Conservation (phyloP, 129 eudicot species). For the Mikania micrantha region DNA sequence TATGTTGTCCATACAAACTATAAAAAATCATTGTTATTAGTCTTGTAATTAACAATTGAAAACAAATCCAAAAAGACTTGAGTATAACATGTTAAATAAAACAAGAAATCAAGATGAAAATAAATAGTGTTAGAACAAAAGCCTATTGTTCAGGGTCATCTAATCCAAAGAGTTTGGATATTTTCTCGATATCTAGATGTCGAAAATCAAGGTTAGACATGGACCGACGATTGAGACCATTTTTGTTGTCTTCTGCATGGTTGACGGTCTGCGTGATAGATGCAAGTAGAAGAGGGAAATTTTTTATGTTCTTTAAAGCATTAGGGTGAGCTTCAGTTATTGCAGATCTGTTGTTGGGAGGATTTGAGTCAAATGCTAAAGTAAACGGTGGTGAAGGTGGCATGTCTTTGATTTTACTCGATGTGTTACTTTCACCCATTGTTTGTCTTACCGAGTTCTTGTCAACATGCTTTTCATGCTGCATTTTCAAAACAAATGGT, state of each 20-base stretch:
- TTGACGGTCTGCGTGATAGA: constrained; percentile 60
- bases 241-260: constrained; percentile 50
- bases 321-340: constrained; percentile 83
- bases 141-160: constrained; percentile 41
- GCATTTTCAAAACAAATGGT: constrained; percentile 7
- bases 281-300: constrained; percentile 68
- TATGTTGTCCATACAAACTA: neutral
- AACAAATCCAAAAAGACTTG: constrained; percentile 6
- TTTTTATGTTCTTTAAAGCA: constrained; percentile 77
- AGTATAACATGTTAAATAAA: neutral
- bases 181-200: constrained; percentile 57
- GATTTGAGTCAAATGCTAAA: constrained; percentile 41
- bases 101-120: neutral
- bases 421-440: constrained; percentile 18
- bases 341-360: constrained; percentile 40
- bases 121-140: neutral
- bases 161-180: constrained; percentile 58
- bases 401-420: constrained; percentile 21
- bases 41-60: constrained; percentile 3
- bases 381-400: constrained; percentile 46
- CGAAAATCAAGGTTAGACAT: constrained; percentile 59
- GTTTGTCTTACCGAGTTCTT: constrained; percentile 31
- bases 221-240: constrained; percentile 47
- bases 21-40: neutral
- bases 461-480: constrained; percentile 40